phyloP scores from a whole-genome alignment of 177 flowering plant genomes.

The Vitis hybrid region DNA sequence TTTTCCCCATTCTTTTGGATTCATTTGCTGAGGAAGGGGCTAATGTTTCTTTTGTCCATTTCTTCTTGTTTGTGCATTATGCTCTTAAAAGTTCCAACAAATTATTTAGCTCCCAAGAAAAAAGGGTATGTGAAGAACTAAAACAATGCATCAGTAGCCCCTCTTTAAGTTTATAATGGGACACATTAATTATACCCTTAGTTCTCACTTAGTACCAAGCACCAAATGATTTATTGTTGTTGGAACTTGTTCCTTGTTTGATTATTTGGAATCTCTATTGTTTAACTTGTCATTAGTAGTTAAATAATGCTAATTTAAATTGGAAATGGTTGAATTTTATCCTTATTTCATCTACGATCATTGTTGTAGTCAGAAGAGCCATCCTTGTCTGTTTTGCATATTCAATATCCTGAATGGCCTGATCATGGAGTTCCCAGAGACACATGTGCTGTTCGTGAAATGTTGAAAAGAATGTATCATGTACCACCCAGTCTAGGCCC shows the following conservation, averaged over 20 bases:
- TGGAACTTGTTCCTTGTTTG: background rate
- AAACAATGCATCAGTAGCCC: background rate
- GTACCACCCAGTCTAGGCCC: conserved; percentile 77
- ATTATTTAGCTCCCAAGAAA: too few species aligned
- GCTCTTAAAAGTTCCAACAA: too few species aligned
- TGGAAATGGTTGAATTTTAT: background rate
- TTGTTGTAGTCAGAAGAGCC: conserved; percentile 70
- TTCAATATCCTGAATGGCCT: conserved; percentile 97
- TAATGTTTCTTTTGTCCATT: too few species aligned
- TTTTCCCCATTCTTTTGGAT: too few species aligned
- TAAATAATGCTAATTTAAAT: too few species aligned
- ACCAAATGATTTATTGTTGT: background rate
- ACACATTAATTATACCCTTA: background rate
- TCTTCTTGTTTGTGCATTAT: too few species aligned
- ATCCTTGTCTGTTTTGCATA: conserved; percentile 71
- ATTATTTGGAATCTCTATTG: background rate
- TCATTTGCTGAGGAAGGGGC: too few species aligned
- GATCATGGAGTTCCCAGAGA: conserved; percentile 97
- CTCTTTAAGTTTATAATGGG: background rate
- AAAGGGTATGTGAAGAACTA: too few species aligned
- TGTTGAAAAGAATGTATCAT: conserved; percentile 55
- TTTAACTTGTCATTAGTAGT: background rate
- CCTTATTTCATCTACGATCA: background rate
- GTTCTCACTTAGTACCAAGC: background rate
- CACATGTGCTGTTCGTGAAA: conserved; percentile 79